phyloP scores from a whole-genome alignment of 495 filamentous ascomycete genomes.

The Ramalina peruviana region DNA sequence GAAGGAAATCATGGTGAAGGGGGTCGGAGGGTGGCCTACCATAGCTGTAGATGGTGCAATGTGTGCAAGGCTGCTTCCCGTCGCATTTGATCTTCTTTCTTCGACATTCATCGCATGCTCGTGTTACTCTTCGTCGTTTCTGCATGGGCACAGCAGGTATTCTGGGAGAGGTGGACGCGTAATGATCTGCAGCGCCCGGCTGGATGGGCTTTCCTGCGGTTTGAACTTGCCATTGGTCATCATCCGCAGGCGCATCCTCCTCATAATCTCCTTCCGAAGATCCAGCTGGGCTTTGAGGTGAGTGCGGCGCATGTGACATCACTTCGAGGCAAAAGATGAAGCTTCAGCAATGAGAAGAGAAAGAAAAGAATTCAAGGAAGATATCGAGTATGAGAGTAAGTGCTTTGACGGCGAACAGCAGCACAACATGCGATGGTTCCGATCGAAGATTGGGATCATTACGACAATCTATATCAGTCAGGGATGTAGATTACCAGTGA shows the following conservation, averaged over 20 bases:
- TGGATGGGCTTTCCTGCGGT: background rate
- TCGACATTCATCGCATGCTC: slow-evolving; percentile 67
- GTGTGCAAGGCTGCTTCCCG: slow-evolving; percentile 93
- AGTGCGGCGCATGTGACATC: too few relatives aligned
- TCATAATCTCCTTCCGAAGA: slow-evolving; percentile 9
- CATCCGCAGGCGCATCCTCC: slow-evolving; percentile 2
- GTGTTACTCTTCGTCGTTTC: slow-evolving; percentile 22
- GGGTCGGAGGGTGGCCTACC: slow-evolving; percentile 38
- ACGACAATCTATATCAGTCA: too few relatives aligned
- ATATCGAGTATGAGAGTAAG: too few relatives aligned
- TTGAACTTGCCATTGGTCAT: slow-evolving; percentile 2
- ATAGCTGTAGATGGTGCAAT: slow-evolving; percentile 96
- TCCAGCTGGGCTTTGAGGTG: slow-evolving; percentile 2
- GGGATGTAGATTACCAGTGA: too few relatives aligned
- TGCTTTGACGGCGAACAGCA: too few relatives aligned
- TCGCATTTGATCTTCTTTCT: slow-evolving; percentile 99
- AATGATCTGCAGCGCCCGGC: background rate
- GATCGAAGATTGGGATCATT: too few relatives aligned
- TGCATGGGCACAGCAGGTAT: slow-evolving; percentile 5
- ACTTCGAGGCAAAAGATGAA: too few relatives aligned
- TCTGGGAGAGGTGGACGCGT: background rate
- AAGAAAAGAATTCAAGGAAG: too few relatives aligned
- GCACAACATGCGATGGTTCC: too few relatives aligned
- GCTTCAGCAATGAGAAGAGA: too few relatives aligned
- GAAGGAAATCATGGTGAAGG: background rate